Evolutionary conservation across 768 basidiomycete genomes (phyloP).

Genomic region (Cubamyces lactineus): DNA sequence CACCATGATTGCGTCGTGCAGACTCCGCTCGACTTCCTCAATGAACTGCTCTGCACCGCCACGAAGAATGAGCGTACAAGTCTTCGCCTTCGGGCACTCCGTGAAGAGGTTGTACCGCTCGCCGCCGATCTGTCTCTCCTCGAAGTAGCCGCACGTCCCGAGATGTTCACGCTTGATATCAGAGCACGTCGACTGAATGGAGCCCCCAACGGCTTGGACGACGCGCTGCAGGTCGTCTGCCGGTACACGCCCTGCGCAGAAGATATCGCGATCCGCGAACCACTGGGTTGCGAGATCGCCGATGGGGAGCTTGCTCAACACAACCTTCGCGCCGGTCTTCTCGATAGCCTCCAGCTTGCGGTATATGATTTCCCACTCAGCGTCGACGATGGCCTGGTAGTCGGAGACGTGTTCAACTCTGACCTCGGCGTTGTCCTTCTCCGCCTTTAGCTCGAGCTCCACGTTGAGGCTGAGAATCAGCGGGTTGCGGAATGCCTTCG

Average conservation of each 20-base stretch:
- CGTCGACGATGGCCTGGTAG: conserved; percentile 99
- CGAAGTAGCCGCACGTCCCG: conserved; percentile 90
- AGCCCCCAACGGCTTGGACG: conserved; percentile 93
- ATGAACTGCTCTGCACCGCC: conserved; percentile 99
- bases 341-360: conserved; percentile 95
- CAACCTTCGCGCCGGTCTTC: conserved; percentile 95
- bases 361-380: conserved; percentile 99
- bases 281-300: conserved; percentile 99
- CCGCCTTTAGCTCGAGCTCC: conserved; percentile 97
- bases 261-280: conserved; percentile 98
- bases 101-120: conserved; percentile 97
- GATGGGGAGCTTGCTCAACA: conserved; percentile 96
- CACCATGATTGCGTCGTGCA: conserved; percentile 99
- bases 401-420: conserved; percentile 96
- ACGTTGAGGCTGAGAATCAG: conserved; percentile 95
- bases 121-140: conserved; percentile 95
- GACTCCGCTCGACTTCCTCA: conserved; percentile 94
- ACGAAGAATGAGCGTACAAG: conserved; percentile 90
- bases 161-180: conserved; percentile 91
- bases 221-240: conserved; percentile 91
- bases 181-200: conserved; percentile 92
- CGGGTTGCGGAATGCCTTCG: conserved; percentile 87
- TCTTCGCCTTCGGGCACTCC: conserved; percentile 91
- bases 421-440: conserved; percentile 99
- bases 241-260: conserved; percentile 96